phyloP scores from a whole-genome alignment of 2,329 filamentous ascomycete genomes.

The Ophiocordyceps unilateralis region DNA sequence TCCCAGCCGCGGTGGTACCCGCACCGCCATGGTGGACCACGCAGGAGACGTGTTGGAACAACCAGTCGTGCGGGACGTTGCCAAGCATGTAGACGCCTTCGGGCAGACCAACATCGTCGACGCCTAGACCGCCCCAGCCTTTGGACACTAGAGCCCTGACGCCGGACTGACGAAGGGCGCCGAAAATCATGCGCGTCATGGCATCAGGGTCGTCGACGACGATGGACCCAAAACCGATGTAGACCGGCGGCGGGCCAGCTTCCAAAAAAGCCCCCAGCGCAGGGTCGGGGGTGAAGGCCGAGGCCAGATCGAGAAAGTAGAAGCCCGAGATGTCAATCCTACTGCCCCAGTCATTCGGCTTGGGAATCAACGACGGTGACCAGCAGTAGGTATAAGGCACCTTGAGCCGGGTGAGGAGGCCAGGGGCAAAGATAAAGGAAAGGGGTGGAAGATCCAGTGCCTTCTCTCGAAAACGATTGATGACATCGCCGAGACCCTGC shows the following conservation, averaged over 20 bases:
- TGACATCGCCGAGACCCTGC: constrained; percentile 81
- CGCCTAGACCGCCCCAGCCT: constrained; percentile 75
- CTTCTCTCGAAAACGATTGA: constrained; percentile 70
- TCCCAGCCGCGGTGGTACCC: constrained; percentile 76
- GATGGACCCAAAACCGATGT: constrained; percentile 72
- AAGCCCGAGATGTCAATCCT: constrained; percentile 63
- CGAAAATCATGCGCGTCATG: constrained; percentile 55
- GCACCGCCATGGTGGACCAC: constrained; percentile 83
- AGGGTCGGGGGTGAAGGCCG: constrained; percentile 46
- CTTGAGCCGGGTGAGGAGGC: constrained; percentile 55
- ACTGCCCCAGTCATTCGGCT: constrained; percentile 57
- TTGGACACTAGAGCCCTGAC: constrained; percentile 71
- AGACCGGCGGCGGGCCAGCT: constrained; percentile 54
- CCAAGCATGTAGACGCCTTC: constrained; percentile 69
- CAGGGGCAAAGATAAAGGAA: constrained; percentile 68
- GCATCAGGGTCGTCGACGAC: constrained; percentile 60
- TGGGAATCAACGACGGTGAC: constrained; percentile 62
- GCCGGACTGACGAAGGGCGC: constrained; percentile 47
- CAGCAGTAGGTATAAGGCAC: constrained; percentile 88
- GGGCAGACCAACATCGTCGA: constrained; percentile 50
- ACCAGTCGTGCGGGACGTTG: constrained; percentile 77
- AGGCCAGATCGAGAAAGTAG: constrained; percentile 54
- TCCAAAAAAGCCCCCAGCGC: constrained; percentile 50
- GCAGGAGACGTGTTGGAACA: constrained; percentile 64
- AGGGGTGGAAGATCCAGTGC: constrained; percentile 60